These are phyloP conservation scores for Alternaria hordeiaustralica DNA, from an alignment of 2,329 filamentous ascomycete genomes.

Conservation along the genomic window DNA sequence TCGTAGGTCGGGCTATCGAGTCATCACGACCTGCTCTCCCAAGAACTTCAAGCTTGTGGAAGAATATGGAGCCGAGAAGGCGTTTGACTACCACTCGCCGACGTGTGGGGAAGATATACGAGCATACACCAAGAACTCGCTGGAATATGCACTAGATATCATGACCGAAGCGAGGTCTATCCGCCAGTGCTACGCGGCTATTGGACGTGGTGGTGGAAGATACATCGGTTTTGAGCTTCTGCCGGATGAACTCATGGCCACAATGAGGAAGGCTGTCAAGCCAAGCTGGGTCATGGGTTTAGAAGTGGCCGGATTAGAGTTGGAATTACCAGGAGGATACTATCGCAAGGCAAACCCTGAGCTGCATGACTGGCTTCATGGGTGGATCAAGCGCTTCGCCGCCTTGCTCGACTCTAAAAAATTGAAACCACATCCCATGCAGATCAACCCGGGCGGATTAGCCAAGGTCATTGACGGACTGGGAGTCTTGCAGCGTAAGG, in stretches of 20 bases:
- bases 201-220: not conserved
- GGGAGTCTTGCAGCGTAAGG: not conserved
- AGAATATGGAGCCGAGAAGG: not conserved
- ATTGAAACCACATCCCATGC: not conserved
- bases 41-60: not conserved
- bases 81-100: not conserved
- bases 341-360: not conserved
- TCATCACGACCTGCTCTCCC: not conserved
- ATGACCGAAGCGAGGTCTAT: not conserved
- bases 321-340: not conserved
- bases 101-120: not conserved
- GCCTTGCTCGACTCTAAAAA: not conserved
- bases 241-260: not conserved
- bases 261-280: not conserved
- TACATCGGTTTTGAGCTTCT: not conserved
- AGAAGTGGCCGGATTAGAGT: not conserved
- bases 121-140: not conserved
- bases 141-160: not conserved
- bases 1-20: not conserved
- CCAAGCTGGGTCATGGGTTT: not conserved
- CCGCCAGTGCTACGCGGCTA: not conserved
- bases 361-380: not conserved
- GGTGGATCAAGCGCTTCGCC: not conserved
- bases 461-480: not conserved
- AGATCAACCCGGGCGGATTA: not conserved